Base-by-base conservation (phyloP, 2,329 filamentous ascomycete species). In the Sordariomycetes sp. region DNA sequence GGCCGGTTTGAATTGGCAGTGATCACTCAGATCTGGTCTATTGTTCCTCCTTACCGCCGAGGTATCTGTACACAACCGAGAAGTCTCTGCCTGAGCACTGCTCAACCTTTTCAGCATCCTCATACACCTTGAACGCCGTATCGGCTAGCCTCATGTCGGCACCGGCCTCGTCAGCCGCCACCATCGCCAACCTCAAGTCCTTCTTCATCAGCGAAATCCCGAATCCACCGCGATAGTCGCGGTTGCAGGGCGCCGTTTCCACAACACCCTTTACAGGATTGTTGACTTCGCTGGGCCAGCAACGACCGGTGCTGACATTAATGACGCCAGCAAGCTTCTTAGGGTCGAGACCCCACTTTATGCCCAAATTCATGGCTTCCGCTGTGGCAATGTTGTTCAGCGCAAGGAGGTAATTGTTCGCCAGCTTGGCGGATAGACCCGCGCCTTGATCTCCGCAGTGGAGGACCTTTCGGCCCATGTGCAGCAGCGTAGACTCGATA, bases 281-380 rank as follows among this genome's bases (percentile, higher is more conserved):
- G 61, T 98, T 98, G 41, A 94, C 68, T 61, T 95, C 88, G 48
- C 82, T 92, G 2, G 90, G 87, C 92, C 92, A 98, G 68, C 88
- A 96, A 44, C 72, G 76, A n/a, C 92, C 92, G 1, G 90, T 95
- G 46, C 86, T 92, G 4, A 83, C 82, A 54, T 95, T 96, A 64
- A 98, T 86, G 58, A 98, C 78, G 33, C 80, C 78, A 1, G 86
- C 83, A 3, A 98, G 70, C 7, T 77, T 79, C 47, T 65, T 63
- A 3, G 74, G 64, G 39, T 79, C 73, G 6, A 80, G 58, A 0
- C 76, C 76, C 60, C 69, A 74, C 38, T 59, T 62, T 32, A 78
- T 66, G n/a, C 75, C 75, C 16, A 80, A 55, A 46, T 78, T 75
- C 74, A 80, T 79, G 15, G 75, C 75, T 53, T 80, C 76, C 5